A percentile compares a stretch with the other conserved stretches of the same genome.
phyloP scores from a whole-genome alignment of 2,329 filamentous ascomycete species.

The Cladobotryum mycophilum region DNA sequence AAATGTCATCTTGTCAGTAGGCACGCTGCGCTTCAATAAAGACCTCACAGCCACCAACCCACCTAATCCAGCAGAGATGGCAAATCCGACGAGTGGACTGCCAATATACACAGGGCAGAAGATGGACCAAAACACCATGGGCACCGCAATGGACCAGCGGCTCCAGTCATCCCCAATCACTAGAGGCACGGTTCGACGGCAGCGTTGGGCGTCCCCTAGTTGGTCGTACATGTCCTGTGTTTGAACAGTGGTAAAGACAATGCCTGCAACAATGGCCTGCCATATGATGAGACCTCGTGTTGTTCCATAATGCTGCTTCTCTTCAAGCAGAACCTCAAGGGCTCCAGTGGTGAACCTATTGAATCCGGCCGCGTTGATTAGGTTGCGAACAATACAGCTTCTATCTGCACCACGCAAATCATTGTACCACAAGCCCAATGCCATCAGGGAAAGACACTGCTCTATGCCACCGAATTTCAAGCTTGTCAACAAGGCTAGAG shows the following conservation, averaged over 20 bases:
- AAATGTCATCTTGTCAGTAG: too few species aligned
- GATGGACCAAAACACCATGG: conserved; percentile 15
- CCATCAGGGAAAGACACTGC: conserved; percentile 19
- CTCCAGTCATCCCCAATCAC: conserved; percentile 19
- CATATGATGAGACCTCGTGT: conserved; percentile 12
- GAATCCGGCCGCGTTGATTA: conserved; percentile 22
- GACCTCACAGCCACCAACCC: too few species aligned
- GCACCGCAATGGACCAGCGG: conserved; percentile 12
- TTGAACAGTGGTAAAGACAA: conserved; percentile 23
- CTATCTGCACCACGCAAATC: conserved; percentile 22
- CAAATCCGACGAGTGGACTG: too few species aligned
- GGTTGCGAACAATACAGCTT: conserved; percentile 19
- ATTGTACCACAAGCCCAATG: conserved; percentile 25
- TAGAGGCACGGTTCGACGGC: conserved; percentile 21
- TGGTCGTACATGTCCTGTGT: conserved; percentile 22
- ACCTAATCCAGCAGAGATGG: too few species aligned
- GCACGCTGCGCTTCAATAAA: too few species aligned
- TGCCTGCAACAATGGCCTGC: conserved; percentile 17
- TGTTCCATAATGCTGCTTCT: conserved; percentile 9
- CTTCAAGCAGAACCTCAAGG: conserved; percentile 13
- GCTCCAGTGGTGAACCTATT: conserved; percentile 25
- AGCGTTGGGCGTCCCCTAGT: conserved; percentile 22
- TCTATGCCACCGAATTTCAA: conserved; percentile 12
- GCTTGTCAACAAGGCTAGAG: conserved; percentile 13
- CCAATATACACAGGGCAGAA: conserved; percentile 6